Evolutionary conservation across 2,329 filamentous ascomycete genomes (phyloP).

Genomic region (Aspergillus fumigatus): DNA sequence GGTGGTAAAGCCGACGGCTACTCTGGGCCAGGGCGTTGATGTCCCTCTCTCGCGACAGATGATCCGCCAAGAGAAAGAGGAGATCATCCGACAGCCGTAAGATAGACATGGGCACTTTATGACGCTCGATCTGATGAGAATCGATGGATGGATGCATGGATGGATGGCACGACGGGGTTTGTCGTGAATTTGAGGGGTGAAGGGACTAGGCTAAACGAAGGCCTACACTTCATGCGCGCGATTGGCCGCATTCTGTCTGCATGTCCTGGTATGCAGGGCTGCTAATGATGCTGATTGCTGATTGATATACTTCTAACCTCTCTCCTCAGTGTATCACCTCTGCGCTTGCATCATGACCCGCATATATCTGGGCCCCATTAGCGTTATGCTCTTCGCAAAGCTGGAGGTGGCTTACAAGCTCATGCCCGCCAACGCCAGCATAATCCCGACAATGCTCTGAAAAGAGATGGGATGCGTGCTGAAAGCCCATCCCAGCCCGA

Average conservation of each 20-base stretch:
- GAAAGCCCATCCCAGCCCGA: slow-evolving; percentile 55
- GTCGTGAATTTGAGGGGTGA: no score
- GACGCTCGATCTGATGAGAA: no score
- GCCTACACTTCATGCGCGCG: no score
- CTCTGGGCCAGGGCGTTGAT: background rate
- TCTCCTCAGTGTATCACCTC: background rate
- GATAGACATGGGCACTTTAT: background rate
- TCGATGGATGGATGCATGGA: no score
- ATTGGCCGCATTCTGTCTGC: no score
- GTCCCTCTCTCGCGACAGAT: background rate
- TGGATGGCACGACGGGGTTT: no score
- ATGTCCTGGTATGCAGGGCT: no score
- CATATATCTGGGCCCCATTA: background rate
- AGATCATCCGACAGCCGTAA: background rate
- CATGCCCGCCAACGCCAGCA: slow-evolving; percentile 19
- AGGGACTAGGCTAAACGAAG: no score
- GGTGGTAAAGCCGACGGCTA: background rate
- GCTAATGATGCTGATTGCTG: no score
- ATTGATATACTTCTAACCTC: no score
- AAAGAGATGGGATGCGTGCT: slow-evolving; percentile 10
- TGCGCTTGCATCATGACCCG: background rate
- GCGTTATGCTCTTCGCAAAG: background rate
- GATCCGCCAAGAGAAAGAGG: background rate
- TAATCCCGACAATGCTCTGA: slow-evolving; percentile 14
- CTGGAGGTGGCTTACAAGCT: slow-evolving; percentile 10